Percentiles rank a stretch among this genome's conserved stretches.
Conservation (phyloP, 306 rosid species). For the Astragalus membranaceus region DNA sequence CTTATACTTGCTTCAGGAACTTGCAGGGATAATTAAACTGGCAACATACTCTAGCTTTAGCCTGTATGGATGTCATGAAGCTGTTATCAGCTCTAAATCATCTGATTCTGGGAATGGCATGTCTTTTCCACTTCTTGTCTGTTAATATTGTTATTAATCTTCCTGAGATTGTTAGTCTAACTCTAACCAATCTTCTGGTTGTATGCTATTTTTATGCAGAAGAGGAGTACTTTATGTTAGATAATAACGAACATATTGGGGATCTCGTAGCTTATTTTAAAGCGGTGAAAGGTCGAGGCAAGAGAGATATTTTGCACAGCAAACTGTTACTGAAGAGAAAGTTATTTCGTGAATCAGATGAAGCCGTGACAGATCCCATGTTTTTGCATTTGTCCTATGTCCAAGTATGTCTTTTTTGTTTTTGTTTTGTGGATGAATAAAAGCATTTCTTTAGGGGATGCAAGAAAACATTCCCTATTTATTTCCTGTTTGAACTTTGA, state of each 20-base stretch:
- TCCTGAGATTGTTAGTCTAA: constrained; percentile 17
- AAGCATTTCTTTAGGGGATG: not conserved
- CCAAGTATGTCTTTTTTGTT: constrained; percentile 45
- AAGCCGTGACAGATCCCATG: constrained; percentile 87
- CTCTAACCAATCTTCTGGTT: constrained; percentile 17
- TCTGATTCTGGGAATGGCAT: constrained; percentile 76
- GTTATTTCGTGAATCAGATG: constrained; percentile 92
- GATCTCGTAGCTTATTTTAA: constrained; percentile 81
- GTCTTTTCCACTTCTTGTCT: constrained; percentile 2
- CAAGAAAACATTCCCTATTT: not conserved
- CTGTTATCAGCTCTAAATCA: constrained; percentile 66
- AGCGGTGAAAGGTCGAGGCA: constrained; percentile 80
- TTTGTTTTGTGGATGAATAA: not conserved
- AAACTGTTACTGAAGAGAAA: constrained; percentile 76
- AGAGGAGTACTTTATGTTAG: constrained; percentile 70
- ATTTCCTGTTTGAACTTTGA: not conserved
- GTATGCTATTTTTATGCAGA: constrained; percentile 47
- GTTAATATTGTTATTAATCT: not conserved
- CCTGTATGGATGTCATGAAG: constrained; percentile 78
- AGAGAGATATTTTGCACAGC: constrained; percentile 90
- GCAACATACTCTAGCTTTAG: constrained; percentile 74
- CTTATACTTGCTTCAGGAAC: constrained; percentile 56
- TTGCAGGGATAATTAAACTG: constrained; percentile 77
- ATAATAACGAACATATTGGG: constrained; percentile 83
- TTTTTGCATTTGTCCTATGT: constrained; percentile 88